A percentile compares a stretch with the other conserved stretches of the same genome.
These are phyloP conservation scores for Brasenia schreberi DNA, from an alignment of 164 flowering plant genomes.

Conservation along the genomic window DNA sequence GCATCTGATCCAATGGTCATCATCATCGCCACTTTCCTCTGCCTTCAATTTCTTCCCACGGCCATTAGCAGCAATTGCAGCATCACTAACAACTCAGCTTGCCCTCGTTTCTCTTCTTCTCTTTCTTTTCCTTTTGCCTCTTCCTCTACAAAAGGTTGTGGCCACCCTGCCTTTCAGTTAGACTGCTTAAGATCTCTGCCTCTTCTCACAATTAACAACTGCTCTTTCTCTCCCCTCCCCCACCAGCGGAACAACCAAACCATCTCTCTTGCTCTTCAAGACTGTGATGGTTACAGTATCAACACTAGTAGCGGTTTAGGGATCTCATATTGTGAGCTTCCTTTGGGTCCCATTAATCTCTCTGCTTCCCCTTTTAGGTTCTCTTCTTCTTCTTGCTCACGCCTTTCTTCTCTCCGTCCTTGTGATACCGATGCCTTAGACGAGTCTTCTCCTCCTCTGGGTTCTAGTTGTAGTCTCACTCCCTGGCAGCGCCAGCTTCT, in stretches of 20 bases:
- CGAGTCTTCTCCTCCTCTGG: slow-evolving; percentile 1
- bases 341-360: slow-evolving; percentile 27
- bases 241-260: slow-evolving; percentile 28
- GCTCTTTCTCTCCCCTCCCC: slow-evolving; percentile 33
- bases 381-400: slow-evolving; percentile 47
- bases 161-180: slow-evolving; percentile 67
- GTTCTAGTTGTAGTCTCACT: slow-evolving; percentile 37
- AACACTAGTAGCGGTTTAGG: slow-evolving; percentile 5
- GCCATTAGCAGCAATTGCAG: not conserved
- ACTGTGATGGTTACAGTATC: not conserved
- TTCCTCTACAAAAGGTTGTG: slow-evolving; percentile 41
- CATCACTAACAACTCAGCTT: not conserved
- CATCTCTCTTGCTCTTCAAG: not conserved
- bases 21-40: not conserved
- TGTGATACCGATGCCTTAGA: no score
- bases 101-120: slow-evolving; percentile 1
- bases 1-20: not conserved
- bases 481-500: slow-evolving; percentile 40
- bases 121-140: slow-evolving; percentile 21
- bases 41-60: not conserved
- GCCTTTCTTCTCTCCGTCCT: slow-evolving; percentile 26
- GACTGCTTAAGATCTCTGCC: slow-evolving; percentile 37
- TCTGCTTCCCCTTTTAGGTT: slow-evolving; percentile 45
- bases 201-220: slow-evolving; percentile 39
- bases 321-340: slow-evolving; percentile 11